Conservation (phyloP, 495 filamentous ascomycete species). For the Gamarada debralockiae region DNA sequence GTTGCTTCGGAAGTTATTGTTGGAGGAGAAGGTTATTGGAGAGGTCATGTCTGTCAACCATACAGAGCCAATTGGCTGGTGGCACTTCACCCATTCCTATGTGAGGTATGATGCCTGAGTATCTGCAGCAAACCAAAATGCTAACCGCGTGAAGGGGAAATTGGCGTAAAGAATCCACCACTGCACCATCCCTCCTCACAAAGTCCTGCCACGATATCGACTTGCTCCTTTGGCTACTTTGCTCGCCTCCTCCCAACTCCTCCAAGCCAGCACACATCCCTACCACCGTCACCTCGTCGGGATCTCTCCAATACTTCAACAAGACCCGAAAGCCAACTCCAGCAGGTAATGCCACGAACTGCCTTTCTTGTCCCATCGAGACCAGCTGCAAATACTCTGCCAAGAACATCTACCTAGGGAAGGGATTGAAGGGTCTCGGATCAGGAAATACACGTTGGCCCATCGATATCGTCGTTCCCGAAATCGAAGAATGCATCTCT, state of each 20-base stretch:
- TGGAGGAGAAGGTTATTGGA: conserved; percentile 72
- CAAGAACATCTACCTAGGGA: conserved; percentile 69
- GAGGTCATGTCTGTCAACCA: conserved; percentile 84
- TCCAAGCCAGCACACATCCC: conserved; percentile 64
- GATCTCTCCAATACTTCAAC: conserved; percentile 70
- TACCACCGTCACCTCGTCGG: conserved; percentile 63
- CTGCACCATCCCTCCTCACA: conserved; percentile 77
- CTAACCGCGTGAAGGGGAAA: conserved; percentile 56
- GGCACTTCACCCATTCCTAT: conserved; percentile 93
- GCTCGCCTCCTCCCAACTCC: conserved; percentile 49
- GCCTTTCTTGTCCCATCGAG: conserved; percentile 73
- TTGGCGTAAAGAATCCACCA: conserved; percentile 75
- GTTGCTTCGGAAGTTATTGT: conserved; percentile 70
- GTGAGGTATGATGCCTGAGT: conserved; percentile 52
- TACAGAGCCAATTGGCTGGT: conserved; percentile 92
- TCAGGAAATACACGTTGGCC: conserved; percentile 71
- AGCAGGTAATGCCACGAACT: conserved; percentile 82
- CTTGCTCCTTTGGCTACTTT: conserved; percentile 82
- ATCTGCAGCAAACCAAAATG: background rate
- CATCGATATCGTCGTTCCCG: conserved; percentile 79
- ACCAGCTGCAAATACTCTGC: conserved; percentile 77
- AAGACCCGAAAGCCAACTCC: conserved; percentile 64
- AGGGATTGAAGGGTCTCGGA: conserved; percentile 36
- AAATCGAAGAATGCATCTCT: conserved; percentile 71
- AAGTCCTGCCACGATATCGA: conserved; percentile 97